A percentile compares a stretch with the other conserved stretches of the same genome.
Evolutionary conservation across 176 grass and related monocot genomes (phyloP).

Genomic region (Pontederia paniculata): DNA sequence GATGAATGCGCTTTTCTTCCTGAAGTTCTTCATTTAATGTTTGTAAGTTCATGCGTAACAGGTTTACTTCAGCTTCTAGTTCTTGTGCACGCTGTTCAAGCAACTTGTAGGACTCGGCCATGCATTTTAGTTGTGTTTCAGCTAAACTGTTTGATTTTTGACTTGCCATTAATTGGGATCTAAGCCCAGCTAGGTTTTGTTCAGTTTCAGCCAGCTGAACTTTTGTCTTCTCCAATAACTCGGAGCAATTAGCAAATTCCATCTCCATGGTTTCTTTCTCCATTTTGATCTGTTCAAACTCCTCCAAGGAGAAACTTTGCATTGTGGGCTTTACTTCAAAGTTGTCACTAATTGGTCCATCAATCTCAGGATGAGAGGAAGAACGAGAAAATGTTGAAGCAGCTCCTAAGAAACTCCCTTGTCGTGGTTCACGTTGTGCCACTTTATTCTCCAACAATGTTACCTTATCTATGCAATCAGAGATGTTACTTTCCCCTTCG

Average conservation of each 20-base stretch:
- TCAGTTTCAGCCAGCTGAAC: constrained; percentile 4
- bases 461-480: constrained; percentile 50
- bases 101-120: constrained; percentile 12
- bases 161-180: constrained; percentile 2
- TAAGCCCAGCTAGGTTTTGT: constrained; percentile 4
- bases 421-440: constrained; percentile 2
- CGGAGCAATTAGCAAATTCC: constrained; percentile 5
- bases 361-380: constrained; percentile 17
- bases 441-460: constrained; percentile 16
- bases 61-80: constrained; percentile 10
- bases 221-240: constrained; percentile 6
- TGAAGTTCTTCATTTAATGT: constrained; percentile 8
- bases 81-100: constrained; percentile 7
- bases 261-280: constrained; percentile 9
- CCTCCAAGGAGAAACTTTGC: not conserved
- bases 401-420: constrained; percentile 7
- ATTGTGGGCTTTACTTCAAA: constrained; percentile 6
- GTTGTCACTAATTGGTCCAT: constrained; percentile 1
- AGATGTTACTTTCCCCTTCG: constrained; percentile 70
- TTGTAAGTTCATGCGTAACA: constrained; percentile 6
- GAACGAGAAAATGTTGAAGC: not conserved
- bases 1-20: constrained; percentile 11
- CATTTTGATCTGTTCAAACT: constrained; percentile 10
- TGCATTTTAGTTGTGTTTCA: constrained; percentile 17
- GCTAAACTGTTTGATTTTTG: constrained; percentile 15